Evolutionary conservation across 495 filamentous ascomycete species (phyloP).

Genomic region (Annulohypoxylon nitens): DNA sequence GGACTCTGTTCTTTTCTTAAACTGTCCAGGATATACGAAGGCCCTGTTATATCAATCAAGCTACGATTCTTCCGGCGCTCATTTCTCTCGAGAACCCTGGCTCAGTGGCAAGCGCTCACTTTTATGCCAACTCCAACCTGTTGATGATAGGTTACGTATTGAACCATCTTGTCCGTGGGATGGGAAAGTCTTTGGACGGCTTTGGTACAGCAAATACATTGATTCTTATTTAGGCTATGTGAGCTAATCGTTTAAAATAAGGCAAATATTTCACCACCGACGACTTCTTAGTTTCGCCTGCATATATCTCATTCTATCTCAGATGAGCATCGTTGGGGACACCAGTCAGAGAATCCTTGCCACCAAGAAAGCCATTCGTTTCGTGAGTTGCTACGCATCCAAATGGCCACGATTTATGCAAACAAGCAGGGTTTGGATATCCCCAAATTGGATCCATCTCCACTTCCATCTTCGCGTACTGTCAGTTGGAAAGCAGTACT

Average conservation of each 20-base stretch:
- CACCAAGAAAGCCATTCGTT: slow-evolving; percentile 32
- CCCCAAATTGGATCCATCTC: slow-evolving; percentile 34
- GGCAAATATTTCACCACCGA: slow-evolving; percentile 35
- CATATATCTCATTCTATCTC: slow-evolving; percentile 34
- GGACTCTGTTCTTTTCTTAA: slow-evolving; percentile 27
- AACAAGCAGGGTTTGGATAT: slow-evolving; percentile 41
- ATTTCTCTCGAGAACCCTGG: slow-evolving; percentile 33
- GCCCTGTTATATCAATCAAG: slow-evolving; percentile 28
- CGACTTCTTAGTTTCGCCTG: slow-evolving; percentile 38
- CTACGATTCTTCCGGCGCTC: slow-evolving; percentile 28
- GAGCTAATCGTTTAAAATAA: slow-evolving; percentile 12
- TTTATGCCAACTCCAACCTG: slow-evolving; percentile 32
- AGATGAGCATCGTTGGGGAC: slow-evolving; percentile 30
- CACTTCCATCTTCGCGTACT: slow-evolving; percentile 37
- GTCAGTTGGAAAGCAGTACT: slow-evolving; percentile 25
- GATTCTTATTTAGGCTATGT: neutral
- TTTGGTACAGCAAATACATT: slow-evolving; percentile 19
- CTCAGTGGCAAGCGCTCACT: slow-evolving; percentile 34
- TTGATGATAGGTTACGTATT: slow-evolving; percentile 29
- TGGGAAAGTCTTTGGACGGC: slow-evolving; percentile 35
- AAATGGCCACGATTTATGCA: slow-evolving; percentile 36
- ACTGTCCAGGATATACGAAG: slow-evolving; percentile 27
- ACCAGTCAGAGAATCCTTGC: slow-evolving; percentile 26
- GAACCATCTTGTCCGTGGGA: slow-evolving; percentile 34
- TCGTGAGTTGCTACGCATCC: slow-evolving; percentile 28